Conservation (phyloP, 164 flowering plant species). For the Magnolia changhungtana region DNA sequence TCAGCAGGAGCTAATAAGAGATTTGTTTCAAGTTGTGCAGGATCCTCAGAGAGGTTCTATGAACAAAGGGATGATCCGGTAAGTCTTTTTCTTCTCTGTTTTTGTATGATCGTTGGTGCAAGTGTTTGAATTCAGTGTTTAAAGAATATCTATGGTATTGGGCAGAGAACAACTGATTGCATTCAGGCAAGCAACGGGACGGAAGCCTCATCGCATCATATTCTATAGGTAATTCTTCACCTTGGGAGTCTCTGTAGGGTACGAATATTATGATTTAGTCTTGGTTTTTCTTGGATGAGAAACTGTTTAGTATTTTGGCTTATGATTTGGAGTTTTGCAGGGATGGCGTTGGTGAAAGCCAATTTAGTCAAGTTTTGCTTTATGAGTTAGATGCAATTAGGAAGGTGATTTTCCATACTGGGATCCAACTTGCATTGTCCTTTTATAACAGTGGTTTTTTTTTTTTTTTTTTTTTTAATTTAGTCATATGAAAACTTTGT, state of each 20-base stretch:
- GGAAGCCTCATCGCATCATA: slow-evolving; percentile 66
- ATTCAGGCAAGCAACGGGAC: slow-evolving; percentile 40
- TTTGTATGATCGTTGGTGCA: neutral
- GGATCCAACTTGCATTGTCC: neutral
- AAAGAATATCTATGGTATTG: neutral
- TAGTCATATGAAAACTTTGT: neutral
- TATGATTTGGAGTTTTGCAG: slow-evolving; percentile 30
- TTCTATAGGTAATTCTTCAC: slow-evolving; percentile 56
- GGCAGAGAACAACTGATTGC: slow-evolving; percentile 63
- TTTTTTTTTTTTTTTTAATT: neutral
- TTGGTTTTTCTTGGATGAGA: neutral
- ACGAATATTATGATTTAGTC: neutral
- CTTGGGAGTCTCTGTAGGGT: too few relatives aligned
- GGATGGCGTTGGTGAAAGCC: slow-evolving; percentile 93
- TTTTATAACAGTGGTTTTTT: neutral
- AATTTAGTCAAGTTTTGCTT: slow-evolving; percentile 41
- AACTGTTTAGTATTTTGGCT: neutral
- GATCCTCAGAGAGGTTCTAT: slow-evolving; percentile 44
- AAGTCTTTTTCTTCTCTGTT: neutral
- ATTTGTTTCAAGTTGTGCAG: slow-evolving; percentile 40
- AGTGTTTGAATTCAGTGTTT: neutral
- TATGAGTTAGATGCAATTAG: slow-evolving; percentile 32
- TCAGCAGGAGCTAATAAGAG: slow-evolving; percentile 67
- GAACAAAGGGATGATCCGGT: slow-evolving; percentile 73
- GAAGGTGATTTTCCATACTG: slow-evolving; percentile 10